These are phyloP conservation scores for Cyberlindnera saturnus DNA, from an alignment of 805 yeast species.

Conservation along the genomic window DNA sequence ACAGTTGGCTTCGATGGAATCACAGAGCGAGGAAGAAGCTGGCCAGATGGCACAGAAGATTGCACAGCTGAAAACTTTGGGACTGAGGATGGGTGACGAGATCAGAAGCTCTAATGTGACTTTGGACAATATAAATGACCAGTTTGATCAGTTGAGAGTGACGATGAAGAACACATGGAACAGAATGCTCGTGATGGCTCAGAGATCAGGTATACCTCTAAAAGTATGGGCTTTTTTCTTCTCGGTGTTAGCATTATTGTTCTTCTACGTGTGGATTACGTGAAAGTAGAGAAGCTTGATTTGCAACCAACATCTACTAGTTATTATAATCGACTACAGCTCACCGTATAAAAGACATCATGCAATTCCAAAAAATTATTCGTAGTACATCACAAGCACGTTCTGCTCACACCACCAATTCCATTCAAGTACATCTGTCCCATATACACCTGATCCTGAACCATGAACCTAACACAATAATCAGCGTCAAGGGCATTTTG, in stretches of 20 bases:
- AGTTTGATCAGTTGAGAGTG: conserved; percentile 40
- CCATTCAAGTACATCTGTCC: background rate
- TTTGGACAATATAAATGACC: conserved; percentile 34
- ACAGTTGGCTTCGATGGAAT: conserved; percentile 52
- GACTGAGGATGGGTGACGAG: conserved; percentile 58
- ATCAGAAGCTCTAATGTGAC: conserved; percentile 47
- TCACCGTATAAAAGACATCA: background rate
- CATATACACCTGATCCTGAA: background rate
- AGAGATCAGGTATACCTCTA: conserved; percentile 57
- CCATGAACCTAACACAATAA: background rate
- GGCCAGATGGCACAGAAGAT: conserved; percentile 49
- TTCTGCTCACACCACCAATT: background rate
- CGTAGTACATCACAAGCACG: too few species aligned
- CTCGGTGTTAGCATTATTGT: conserved; percentile 41
- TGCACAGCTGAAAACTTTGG: conserved; percentile 46
- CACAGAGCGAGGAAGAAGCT: conserved; percentile 59
- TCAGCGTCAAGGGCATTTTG: background rate
- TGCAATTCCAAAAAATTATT: too few species aligned
- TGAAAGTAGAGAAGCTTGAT: background rate
- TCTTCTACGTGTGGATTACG: conserved; percentile 43
- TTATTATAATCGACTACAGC: background rate
- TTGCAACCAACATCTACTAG: background rate
- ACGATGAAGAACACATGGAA: conserved; percentile 47
- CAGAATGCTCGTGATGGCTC: conserved; percentile 59
- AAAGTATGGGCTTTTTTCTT: conserved; percentile 53